Base-by-base conservation (phyloP, 768 basidiomycete genomes). In the Boletus patriciae region DNA sequence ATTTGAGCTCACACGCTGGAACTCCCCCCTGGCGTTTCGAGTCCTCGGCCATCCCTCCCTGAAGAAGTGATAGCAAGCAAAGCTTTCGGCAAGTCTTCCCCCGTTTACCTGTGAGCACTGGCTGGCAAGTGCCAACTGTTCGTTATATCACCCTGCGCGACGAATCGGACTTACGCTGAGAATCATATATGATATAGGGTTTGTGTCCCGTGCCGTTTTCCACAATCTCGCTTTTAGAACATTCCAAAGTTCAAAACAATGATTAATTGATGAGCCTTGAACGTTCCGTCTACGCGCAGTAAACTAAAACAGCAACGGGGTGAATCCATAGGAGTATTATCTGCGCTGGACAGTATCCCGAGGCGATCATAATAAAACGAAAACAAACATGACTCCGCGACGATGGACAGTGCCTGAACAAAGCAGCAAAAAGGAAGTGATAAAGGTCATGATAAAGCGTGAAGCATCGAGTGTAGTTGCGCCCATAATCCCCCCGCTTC, bases 381-480 rank as follows among this genome's bases (percentile, higher is more conserved):
- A 57, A 66, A 62, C 65, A 66, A 54, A 60, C 49, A 46, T 54
- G 60, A 60, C 54, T 70, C 69, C 56, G 29, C 54, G 33, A 58
- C 46, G 23, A 47, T 37, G 50, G 43, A 60, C 50, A 40, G 46
- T 62, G 50, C 46, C 25, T 57, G 48, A 46, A 47, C 52, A 55
- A 45, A 44, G 42, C 19, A 55, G 50, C 48, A 58, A 54, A 55
- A 41, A 27, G 50, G 48, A 58, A 48, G 49, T 40, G 44, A 54
- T 21, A 40, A 58, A 52, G 33, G 58, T 63, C 63, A 46, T 66
- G 56, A 61, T 63, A 50, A 55, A 34, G 50, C 50, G 50, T 61
- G 44, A 67, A 61, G 58, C 50, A 54, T 63, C 56, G 46, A 58
- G 41, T 59, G 29, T 53, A 50, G 40, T 51, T 50, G 63, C 19